Evolutionary conservation across 164 flowering plant species (phyloP).

Genomic region (Warburgia ugandensis): DNA sequence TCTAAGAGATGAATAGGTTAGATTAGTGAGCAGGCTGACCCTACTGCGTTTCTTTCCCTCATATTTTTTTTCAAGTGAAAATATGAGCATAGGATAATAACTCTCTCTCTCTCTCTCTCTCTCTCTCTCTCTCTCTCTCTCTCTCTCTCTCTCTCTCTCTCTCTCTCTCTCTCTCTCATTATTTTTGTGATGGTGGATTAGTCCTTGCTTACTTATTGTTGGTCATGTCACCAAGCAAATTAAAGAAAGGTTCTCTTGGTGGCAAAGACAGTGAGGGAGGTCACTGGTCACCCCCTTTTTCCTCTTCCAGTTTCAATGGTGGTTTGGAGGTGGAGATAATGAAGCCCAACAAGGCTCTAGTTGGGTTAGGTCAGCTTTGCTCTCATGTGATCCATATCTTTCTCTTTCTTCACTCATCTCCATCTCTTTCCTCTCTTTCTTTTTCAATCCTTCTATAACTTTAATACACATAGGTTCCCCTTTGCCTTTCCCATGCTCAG

Average conservation of each 20-base stretch:
- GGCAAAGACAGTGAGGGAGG: conserved; percentile 11
- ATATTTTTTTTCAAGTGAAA: too few species aligned
- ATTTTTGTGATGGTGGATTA: conserved; percentile 3
- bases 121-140: too few species aligned
- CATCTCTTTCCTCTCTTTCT: neutral
- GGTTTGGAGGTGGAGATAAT: conserved; percentile 4
- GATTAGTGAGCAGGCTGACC: too few species aligned
- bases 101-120: too few species aligned
- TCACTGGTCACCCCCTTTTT: neutral
- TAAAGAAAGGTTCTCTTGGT: conserved; percentile 6
- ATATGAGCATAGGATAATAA: too few species aligned
- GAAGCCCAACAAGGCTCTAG: neutral
- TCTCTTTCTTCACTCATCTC: neutral
- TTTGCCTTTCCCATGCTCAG: conserved; percentile 1
- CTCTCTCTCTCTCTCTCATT: neutral
- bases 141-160: neutral
- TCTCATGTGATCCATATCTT: conserved; percentile 1
- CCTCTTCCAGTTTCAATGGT: neutral
- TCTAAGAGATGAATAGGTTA: too few species aligned
- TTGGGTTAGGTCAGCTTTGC: conserved; percentile 14
- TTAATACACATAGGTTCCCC: neutral
- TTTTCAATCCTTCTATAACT: neutral
- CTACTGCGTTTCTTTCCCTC: too few species aligned
- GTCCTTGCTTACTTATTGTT: conserved; percentile 6
- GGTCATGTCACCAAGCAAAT: conserved; percentile 13